These are phyloP conservation scores for Tylopilus sp. DNA, from an alignment of 1,284 basidiomycete genomes.

Conservation along the genomic window DNA sequence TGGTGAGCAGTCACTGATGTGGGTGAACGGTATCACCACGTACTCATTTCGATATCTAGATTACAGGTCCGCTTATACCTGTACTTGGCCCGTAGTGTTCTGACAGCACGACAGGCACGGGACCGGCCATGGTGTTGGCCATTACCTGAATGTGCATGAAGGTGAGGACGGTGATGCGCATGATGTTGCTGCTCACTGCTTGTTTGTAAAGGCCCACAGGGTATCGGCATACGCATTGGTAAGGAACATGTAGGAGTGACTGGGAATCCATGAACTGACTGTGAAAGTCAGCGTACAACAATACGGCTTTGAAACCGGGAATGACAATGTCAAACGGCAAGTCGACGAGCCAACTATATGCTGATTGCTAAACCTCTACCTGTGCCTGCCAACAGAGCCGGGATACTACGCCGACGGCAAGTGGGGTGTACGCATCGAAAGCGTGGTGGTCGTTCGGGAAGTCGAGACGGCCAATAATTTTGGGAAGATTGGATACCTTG, in stretches of 20 bases:
- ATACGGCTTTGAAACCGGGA: slow-evolving; percentile 69
- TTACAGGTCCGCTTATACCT: slow-evolving; percentile 37
- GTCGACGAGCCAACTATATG: neutral
- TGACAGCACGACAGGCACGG: slow-evolving; percentile 57
- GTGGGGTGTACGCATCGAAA: slow-evolving; percentile 94
- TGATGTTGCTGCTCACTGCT: neutral
- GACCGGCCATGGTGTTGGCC: slow-evolving; percentile 93
- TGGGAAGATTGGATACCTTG: slow-evolving; percentile 79
- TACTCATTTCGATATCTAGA: slow-evolving; percentile 30
- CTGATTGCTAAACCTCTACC: neutral
- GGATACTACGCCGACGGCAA: slow-evolving; percentile 92
- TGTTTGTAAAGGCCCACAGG: slow-evolving; percentile 61
- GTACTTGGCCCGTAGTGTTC: neutral
- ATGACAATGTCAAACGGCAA: slow-evolving; percentile 87
- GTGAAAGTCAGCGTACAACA: slow-evolving; percentile 55
- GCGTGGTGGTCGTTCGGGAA: slow-evolving; percentile 73
- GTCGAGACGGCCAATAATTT: slow-evolving; percentile 80
- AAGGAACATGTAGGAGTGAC: slow-evolving; percentile 6
- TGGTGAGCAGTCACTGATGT: slow-evolving; percentile 43
- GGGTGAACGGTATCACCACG: neutral
- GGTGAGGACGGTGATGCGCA: slow-evolving; percentile 33
- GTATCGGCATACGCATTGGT: slow-evolving; percentile 80
- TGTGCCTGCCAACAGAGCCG: slow-evolving; percentile 53
- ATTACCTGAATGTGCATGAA: slow-evolving; percentile 93
- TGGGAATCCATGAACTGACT: neutral